phyloP scores from a whole-genome alignment of 2,329 filamentous ascomycete genomes.

The Phoma sp. region DNA sequence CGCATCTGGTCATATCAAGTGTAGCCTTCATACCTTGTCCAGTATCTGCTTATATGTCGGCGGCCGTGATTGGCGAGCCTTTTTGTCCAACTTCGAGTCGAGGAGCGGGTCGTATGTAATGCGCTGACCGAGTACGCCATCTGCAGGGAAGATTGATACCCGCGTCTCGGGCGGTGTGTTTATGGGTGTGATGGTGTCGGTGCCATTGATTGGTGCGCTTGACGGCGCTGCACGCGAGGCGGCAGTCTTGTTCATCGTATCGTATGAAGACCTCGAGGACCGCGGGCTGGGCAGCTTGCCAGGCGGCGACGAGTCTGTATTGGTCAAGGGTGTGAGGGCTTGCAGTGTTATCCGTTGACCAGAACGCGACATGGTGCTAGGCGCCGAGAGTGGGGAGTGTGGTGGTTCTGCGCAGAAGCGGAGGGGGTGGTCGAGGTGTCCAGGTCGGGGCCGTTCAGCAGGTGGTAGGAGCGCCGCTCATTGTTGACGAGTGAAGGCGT shows the following conservation, averaged over 20 bases:
- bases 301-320: slow-evolving; percentile 69
- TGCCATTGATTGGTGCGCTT: slow-evolving; percentile 51
- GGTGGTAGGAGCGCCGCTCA: slow-evolving; percentile 61
- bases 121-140: slow-evolving; percentile 65
- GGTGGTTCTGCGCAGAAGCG: background rate
- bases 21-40: slow-evolving; percentile 51
- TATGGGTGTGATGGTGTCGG: slow-evolving; percentile 55
- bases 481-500: slow-evolving; percentile 36
- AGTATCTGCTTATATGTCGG: slow-evolving; percentile 62
- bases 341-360: slow-evolving; percentile 61
- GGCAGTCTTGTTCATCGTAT: slow-evolving; percentile 43
- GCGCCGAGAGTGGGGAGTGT: slow-evolving; percentile 70
- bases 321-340: slow-evolving; percentile 71
- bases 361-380: slow-evolving; percentile 61
- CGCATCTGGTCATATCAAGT: slow-evolving; percentile 42
- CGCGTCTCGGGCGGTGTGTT: slow-evolving; percentile 53
- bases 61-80: slow-evolving; percentile 55
- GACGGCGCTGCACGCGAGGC: slow-evolving; percentile 43
- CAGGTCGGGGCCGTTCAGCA: slow-evolving; percentile 73
- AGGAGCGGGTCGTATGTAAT: slow-evolving; percentile 69
- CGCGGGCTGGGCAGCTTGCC: slow-evolving; percentile 64
- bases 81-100: slow-evolving; percentile 63
- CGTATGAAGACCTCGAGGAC: slow-evolving; percentile 50
- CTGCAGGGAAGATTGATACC: slow-evolving; percentile 59
- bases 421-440: slow-evolving; percentile 61